A percentile compares a stretch with the other conserved stretches of the same genome.
Conservation (phyloP, 208 protist genomes). For the Trichomonas gallinae region DNA sequence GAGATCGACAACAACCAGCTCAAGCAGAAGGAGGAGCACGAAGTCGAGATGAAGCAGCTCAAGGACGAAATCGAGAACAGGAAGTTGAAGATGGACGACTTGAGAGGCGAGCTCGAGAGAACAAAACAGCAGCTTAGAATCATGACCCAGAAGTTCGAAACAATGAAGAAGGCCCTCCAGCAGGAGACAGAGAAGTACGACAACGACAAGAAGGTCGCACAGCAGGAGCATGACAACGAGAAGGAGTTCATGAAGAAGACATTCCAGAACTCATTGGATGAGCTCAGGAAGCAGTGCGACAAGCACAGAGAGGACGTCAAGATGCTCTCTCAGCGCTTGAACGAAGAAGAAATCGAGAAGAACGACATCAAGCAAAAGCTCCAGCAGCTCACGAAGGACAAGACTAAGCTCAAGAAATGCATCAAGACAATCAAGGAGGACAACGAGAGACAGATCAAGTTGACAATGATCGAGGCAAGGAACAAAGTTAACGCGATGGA, state of each 20-base stretch:
- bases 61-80: neutral
- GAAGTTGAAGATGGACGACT: neutral
- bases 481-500: neutral
- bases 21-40: neutral
- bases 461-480: neutral
- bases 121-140: neutral
- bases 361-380: neutral
- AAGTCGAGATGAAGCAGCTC: neutral
- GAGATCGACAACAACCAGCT: neutral
- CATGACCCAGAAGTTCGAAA: neutral
- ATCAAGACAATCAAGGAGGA: neutral
- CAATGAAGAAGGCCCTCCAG: neutral
- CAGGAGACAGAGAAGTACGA: neutral
- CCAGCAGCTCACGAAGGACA: neutral
- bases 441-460: neutral
- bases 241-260: neutral
- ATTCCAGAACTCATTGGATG: neutral
- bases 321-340: neutral
- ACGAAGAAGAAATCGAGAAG: neutral
- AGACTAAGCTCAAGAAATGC: neutral
- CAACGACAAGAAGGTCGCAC: neutral
- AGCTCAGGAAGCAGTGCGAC: neutral
- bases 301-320: neutral
- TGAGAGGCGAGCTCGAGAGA: neutral
- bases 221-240: neutral